Conservation (phyloP, 164 flowering plant species). For the Nelumbo lutea region DNA sequence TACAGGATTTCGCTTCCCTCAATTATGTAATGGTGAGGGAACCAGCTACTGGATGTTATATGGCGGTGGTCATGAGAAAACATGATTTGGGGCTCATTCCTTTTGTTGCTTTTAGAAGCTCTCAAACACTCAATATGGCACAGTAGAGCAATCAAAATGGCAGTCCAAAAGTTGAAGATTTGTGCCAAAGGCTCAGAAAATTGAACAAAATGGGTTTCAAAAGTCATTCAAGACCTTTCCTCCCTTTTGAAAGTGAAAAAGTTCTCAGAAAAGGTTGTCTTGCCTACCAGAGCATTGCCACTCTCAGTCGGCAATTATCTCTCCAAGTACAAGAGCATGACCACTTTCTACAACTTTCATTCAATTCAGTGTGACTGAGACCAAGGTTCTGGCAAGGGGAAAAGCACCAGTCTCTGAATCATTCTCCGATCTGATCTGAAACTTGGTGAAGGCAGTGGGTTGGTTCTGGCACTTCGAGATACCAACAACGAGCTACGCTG, state of each 20-base stretch:
- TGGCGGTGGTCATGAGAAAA: no score
- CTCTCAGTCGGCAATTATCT: conserved; percentile 73
- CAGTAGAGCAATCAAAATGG: neutral
- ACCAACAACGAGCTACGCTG: no score
- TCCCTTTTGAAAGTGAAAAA: conserved; percentile 40
- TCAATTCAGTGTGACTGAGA: conserved; percentile 45
- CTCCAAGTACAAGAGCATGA: conserved; percentile 35
- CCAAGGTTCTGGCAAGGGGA: conserved; percentile 69
- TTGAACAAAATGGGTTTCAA: neutral
- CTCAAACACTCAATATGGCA: no score
- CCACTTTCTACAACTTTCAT: neutral
- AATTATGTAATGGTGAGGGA: no score
- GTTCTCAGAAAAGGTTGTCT: conserved; percentile 57
- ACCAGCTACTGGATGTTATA: no score
- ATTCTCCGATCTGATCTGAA: no score
- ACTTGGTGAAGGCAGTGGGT: no score
- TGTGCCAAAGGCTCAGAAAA: no score
- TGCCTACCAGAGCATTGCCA: conserved; percentile 52
- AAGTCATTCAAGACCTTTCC: neutral
- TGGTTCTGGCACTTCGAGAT: no score
- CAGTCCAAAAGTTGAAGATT: neutral
- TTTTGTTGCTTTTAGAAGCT: no score
- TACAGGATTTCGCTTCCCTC: conserved; percentile 59
- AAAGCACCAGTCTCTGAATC: conserved; percentile 53
- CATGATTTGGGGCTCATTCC: no score